Percentiles rank a stretch among this genome's conserved stretches.
Evolutionary conservation across 2,329 filamentous ascomycete species (phyloP).

Genomic region (Trichoderma aggressivum): DNA sequence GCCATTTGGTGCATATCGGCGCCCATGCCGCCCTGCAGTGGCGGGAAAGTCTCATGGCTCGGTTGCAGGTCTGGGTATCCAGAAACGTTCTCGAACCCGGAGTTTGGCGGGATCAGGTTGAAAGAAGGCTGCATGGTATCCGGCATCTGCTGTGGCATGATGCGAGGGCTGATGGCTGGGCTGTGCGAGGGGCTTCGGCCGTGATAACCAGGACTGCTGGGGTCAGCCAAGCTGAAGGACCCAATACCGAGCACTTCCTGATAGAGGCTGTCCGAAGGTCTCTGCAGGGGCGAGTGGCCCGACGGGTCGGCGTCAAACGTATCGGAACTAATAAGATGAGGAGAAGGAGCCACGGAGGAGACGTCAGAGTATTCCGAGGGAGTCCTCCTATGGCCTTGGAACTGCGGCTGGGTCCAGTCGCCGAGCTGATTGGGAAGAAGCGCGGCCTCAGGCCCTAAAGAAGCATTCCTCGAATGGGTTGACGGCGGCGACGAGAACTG

Average conservation of each 20-base stretch:
- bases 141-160: conserved; percentile 55
- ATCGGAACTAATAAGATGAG: conserved; percentile 74
- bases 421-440: conserved; percentile 49
- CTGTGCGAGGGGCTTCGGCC: conserved; percentile 79
- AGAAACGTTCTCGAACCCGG: conserved; percentile 36
- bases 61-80: conserved; percentile 38
- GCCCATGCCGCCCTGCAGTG: conserved; percentile 44
- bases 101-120: conserved; percentile 40
- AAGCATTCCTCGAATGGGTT: conserved; percentile 54
- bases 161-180: conserved; percentile 62
- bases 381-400: conserved; percentile 76
- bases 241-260: conserved; percentile 75
- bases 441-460: conserved; percentile 56
- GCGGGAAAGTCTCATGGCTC: conserved; percentile 50
- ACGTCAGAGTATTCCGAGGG: conserved; percentile 93
- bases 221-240: conserved; percentile 75
- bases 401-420: conserved; percentile 58
- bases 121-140: conserved; percentile 48
- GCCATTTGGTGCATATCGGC: conserved; percentile 74
- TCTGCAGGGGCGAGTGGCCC: conserved; percentile 76
- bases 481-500: conserved; percentile 52
- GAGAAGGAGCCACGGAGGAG: conserved; percentile 80
- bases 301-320: conserved; percentile 70
- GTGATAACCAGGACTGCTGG: conserved; percentile 61
- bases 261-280: conserved; percentile 70